Conservation (phyloP, 306 rosid genomes). For the Cicer yamashitae region DNA sequence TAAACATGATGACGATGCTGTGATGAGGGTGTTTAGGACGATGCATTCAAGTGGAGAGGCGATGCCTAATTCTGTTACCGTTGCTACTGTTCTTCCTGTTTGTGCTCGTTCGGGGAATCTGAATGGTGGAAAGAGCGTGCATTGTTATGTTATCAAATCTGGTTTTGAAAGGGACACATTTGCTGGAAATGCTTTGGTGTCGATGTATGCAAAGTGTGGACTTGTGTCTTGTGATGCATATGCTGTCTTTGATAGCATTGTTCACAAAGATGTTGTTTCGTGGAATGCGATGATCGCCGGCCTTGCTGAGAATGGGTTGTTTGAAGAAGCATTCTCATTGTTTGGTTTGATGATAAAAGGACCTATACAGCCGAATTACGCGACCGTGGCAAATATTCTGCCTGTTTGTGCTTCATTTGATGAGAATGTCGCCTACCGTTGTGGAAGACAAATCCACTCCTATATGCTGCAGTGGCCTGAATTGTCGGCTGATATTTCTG, state of each 20-base stretch:
- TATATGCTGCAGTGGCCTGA: conserved; percentile 62
- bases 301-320: conserved; percentile 65
- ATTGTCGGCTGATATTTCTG: conserved; percentile 63
- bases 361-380: conserved; percentile 63
- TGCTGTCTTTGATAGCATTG: conserved; percentile 63
- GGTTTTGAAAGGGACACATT: conserved; percentile 70
- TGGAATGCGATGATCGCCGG: conserved; percentile 94
- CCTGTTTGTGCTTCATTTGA: conserved; percentile 70
- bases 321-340: conserved; percentile 57
- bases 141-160: conserved; percentile 69
- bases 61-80: conserved; percentile 70
- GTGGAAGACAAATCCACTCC: conserved; percentile 79
- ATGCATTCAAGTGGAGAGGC: conserved; percentile 66
- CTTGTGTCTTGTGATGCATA: conserved; percentile 59
- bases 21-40: conserved; percentile 57
- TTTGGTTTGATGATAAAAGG: conserved; percentile 71
- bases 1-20: conserved; percentile 54
- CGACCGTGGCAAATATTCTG: conserved; percentile 70
- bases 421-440: conserved; percentile 50
- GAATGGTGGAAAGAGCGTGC: conserved; percentile 64
- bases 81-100: conserved; percentile 75
- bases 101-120: conserved; percentile 64
- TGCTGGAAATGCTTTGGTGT: conserved; percentile 75
- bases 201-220: conserved; percentile 85
- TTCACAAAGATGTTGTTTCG: conserved; percentile 74